phyloP scores from a whole-genome alignment of 2,329 filamentous ascomycete species.

The Neobulgaria alba region DNA sequence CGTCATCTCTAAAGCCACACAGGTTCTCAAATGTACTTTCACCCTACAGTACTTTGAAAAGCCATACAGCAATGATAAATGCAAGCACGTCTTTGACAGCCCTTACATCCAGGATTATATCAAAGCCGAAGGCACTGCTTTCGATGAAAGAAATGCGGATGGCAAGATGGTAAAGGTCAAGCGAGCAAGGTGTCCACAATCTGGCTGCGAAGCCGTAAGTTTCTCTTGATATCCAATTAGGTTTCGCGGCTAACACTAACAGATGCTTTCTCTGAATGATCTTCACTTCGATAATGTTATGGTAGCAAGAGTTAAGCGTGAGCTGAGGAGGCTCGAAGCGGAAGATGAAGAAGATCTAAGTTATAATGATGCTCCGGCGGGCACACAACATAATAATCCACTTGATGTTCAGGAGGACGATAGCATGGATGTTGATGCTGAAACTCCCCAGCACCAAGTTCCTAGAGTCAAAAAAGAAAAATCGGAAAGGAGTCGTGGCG shows the following conservation, averaged over 20 bases:
- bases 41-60: slow-evolving; percentile 56
- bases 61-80: slow-evolving; percentile 57
- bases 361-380: background rate
- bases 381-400: background rate
- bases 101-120: slow-evolving; percentile 46
- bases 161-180: slow-evolving; percentile 2
- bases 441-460: too few relatives aligned
- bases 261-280: slow-evolving; percentile 35
- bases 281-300: slow-evolving; percentile 1
- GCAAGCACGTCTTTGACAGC: slow-evolving; percentile 67
- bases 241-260: slow-evolving; percentile 1
- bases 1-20: slow-evolving; percentile 52
- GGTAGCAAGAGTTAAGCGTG: background rate
- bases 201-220: slow-evolving; percentile 52
- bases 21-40: slow-evolving; percentile 62
- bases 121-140: slow-evolving; percentile 7
- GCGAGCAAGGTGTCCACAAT: slow-evolving; percentile 51
- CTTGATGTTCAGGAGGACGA: background rate
- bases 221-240: background rate
- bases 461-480: background rate
- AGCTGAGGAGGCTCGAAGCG: background rate
- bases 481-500: too few relatives aligned
- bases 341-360: background rate
- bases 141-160: slow-evolving; percentile 2
- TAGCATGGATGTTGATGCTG: background rate